Conservation (phyloP, 345 rosid species). For the Aurinia saxatilis region DNA sequence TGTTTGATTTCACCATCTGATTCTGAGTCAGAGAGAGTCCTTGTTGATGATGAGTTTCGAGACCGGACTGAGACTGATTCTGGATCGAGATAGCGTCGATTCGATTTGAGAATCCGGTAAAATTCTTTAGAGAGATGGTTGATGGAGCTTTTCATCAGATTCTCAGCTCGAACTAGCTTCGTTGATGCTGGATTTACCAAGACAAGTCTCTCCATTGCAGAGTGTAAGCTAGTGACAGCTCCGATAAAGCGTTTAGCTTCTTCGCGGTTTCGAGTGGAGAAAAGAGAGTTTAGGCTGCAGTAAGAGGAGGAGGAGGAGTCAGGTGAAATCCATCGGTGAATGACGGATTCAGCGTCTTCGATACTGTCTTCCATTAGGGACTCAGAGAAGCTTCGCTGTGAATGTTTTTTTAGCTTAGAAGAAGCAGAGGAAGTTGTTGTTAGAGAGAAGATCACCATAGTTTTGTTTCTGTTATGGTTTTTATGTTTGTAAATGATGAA, state of each 20-base stretch:
- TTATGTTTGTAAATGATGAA: background rate
- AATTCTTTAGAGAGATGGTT: conserved; percentile 54
- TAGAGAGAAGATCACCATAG: conserved; percentile 13
- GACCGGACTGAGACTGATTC: conserved; percentile 48
- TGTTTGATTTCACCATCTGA: background rate
- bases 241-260: conserved; percentile 48
- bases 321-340: conserved; percentile 36
- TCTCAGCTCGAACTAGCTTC: conserved; percentile 46
- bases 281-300: conserved; percentile 28
- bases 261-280: conserved; percentile 32
- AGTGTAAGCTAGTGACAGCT: conserved; percentile 39
- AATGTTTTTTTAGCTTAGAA: conserved; percentile 9
- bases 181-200: conserved; percentile 28
- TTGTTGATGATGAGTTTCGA: conserved; percentile 6
- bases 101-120: conserved; percentile 42
- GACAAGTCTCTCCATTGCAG: conserved; percentile 40
- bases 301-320: background rate
- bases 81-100: conserved; percentile 35
- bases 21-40: background rate
- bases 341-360: conserved; percentile 31
- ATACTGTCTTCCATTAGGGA: conserved; percentile 48
- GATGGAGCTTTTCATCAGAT: conserved; percentile 54
- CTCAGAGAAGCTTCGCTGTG: conserved; percentile 43
- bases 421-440: background rate
- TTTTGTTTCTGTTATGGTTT: background rate